Evolutionary conservation across 805 yeast species (phyloP).

Genomic region (Ascoidea tarda): DNA sequence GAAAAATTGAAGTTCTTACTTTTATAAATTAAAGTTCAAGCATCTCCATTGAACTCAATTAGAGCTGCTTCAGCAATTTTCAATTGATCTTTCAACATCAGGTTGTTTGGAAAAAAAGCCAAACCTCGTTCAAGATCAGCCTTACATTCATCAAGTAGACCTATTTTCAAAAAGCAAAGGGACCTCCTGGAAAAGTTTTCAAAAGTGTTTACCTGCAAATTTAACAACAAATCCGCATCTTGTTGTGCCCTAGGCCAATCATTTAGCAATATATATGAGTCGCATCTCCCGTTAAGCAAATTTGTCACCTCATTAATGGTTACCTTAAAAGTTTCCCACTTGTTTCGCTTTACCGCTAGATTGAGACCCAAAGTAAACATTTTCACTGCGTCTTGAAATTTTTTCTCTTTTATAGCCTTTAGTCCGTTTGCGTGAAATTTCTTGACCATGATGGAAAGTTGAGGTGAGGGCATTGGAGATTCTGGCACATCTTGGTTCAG

Average conservation of each 20-base stretch:
- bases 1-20: too few species aligned
- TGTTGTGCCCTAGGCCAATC: conserved; percentile 45
- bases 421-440: conserved; percentile 55
- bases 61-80: too few species aligned
- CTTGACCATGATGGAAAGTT: conserved; percentile 39
- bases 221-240: conserved; percentile 54
- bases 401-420: conserved; percentile 36
- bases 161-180: conserved; percentile 46
- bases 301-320: conserved; percentile 55
- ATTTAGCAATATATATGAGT: conserved; percentile 43
- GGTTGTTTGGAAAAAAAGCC: conserved; percentile 21
- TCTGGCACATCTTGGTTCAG: conserved; percentile 37
- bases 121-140: conserved; percentile 63
- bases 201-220: conserved; percentile 42
- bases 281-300: conserved; percentile 58
- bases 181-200: conserved; percentile 66
- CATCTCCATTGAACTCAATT: too few species aligned
- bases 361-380: conserved; percentile 55
- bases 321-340: conserved; percentile 62
- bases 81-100: too few species aligned
- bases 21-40: too few species aligned
- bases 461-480: conserved; percentile 41
- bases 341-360: conserved; percentile 51
- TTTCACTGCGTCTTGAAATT: conserved; percentile 45
- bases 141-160: conserved; percentile 46